These are phyloP conservation scores for Urostyla sp. DNA, from an alignment of 73 alveolate genomes.

Conservation along the genomic window DNA sequence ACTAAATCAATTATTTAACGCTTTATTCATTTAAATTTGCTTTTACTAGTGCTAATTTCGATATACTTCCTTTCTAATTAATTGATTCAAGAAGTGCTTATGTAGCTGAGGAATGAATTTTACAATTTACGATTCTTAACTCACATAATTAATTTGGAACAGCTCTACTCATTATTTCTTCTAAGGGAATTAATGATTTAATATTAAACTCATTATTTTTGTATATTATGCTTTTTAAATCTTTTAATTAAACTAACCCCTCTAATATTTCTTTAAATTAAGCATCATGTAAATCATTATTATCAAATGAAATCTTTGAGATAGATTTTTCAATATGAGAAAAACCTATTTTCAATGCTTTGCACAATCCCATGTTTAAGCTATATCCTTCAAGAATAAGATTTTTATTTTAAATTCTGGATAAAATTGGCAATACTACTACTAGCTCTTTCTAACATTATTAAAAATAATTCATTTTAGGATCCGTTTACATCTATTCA, in stretches of 20 bases:
- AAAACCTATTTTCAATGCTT: slow-evolving; percentile 19
- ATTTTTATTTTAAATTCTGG: not conserved
- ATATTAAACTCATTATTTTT: slow-evolving; percentile 17
- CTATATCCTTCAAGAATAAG: slow-evolving; percentile 12
- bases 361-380: slow-evolving; percentile 7
- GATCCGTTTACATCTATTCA: not conserved
- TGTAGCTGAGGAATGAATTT: not conserved
- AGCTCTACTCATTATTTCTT: not conserved
- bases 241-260: not conserved
- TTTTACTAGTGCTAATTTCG: slow-evolving; percentile 37
- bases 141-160: slow-evolving; percentile 35
- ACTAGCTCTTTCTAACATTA: slow-evolving; percentile 33
- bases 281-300: slow-evolving; percentile 18
- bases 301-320: slow-evolving; percentile 11
- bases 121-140: slow-evolving; percentile 44
- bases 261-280: slow-evolving; percentile 11
- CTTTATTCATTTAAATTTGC: slow-evolving; percentile 15
- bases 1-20: not conserved
- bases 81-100: not conserved
- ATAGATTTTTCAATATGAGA: not conserved
- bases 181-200: not conserved
- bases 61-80: not conserved
- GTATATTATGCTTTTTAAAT: not conserved
- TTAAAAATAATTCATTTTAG: slow-evolving; percentile 3
- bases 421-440: slow-evolving; percentile 23